Evolutionary conservation across 2,329 filamentous ascomycete species (phyloP).

Genomic region (Fusarium globosum): DNA sequence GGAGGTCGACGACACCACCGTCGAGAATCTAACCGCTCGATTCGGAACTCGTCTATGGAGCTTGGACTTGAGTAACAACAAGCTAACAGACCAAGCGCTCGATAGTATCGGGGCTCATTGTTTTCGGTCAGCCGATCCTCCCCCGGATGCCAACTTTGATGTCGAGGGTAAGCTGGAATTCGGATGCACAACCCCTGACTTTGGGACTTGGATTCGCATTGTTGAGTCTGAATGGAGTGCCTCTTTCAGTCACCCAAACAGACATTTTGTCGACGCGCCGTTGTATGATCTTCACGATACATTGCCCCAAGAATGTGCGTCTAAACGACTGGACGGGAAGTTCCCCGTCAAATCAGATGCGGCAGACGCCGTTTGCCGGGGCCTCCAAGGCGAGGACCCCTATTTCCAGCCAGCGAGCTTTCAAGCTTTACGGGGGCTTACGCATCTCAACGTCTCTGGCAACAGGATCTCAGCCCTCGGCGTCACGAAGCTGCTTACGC

Average conservation of each 20-base stretch:
- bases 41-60: constrained; percentile 64
- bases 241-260: constrained; percentile 57
- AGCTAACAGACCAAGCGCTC: constrained; percentile 59
- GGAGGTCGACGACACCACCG: constrained; percentile 56
- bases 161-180: constrained; percentile 59
- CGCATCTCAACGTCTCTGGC: constrained; percentile 65
- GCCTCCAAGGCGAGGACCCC: constrained; percentile 42
- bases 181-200: constrained; percentile 46
- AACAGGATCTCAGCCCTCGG: constrained; percentile 60
- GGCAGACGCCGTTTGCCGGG: constrained; percentile 40
- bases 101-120: constrained; percentile 46
- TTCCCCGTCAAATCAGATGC: constrained; percentile 42
- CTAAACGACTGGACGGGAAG: constrained; percentile 49
- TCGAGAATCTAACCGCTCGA: constrained; percentile 47
- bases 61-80: constrained; percentile 65
- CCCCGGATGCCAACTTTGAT: constrained; percentile 53
- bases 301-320: constrained; percentile 37
- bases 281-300: constrained; percentile 41
- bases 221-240: constrained; percentile 60
- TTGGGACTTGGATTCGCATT: constrained; percentile 58
- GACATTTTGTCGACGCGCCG: constrained; percentile 62
- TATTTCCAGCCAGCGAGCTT: constrained; percentile 33
- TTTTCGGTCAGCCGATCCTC: constrained; percentile 49
- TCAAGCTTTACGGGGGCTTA: constrained; percentile 51
- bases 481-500: constrained; percentile 56